phyloP scores from a whole-genome alignment of 148 eudicot species.

The Vaccinium macrocarpon region DNA sequence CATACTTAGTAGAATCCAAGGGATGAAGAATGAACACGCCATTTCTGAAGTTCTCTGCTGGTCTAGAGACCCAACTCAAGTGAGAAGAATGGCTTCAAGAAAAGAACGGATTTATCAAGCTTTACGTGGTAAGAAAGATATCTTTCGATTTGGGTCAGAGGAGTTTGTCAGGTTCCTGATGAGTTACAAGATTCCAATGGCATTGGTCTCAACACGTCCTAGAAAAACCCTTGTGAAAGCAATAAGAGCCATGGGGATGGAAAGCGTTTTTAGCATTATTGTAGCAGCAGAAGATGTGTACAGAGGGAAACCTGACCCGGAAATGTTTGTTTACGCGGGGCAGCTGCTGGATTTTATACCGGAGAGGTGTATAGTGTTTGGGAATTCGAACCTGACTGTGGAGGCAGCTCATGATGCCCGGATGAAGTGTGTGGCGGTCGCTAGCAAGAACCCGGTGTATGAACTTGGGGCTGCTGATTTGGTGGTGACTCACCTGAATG shows the following conservation, averaged over 20 bases:
- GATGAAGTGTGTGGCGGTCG: slow-evolving; percentile 98
- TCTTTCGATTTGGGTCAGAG: slow-evolving; percentile 71
- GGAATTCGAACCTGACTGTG: slow-evolving; percentile 81
- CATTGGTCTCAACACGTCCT: slow-evolving; percentile 85
- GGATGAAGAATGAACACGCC: slow-evolving; percentile 97
- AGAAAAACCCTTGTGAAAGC: slow-evolving; percentile 67
- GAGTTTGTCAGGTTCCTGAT: slow-evolving; percentile 63
- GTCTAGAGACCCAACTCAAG: slow-evolving; percentile 71
- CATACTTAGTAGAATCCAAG: slow-evolving; percentile 57
- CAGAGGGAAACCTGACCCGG: slow-evolving; percentile 95
- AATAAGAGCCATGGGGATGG: slow-evolving; percentile 61
- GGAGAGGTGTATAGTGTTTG: slow-evolving; percentile 87
- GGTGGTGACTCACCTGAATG: slow-evolving; percentile 80
- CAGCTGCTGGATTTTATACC: slow-evolving; percentile 75
- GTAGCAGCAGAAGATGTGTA: slow-evolving; percentile 92
- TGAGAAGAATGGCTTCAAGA: slow-evolving; percentile 58
- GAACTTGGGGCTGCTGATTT: slow-evolving; percentile 93
- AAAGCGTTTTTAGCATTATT: slow-evolving; percentile 68
- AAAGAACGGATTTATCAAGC: slow-evolving; percentile 75
- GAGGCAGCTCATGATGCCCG: slow-evolving; percentile 95
- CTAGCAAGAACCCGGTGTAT: slow-evolving; percentile 89
- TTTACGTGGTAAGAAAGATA: slow-evolving; percentile 68
- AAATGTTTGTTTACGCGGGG: slow-evolving; percentile 88
- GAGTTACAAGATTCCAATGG: slow-evolving; percentile 78
- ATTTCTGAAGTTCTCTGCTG: slow-evolving; percentile 93